These are phyloP conservation scores for Verticillium isaacii DNA, from an alignment of 2,329 filamentous ascomycete genomes.

Conservation along the genomic window DNA sequence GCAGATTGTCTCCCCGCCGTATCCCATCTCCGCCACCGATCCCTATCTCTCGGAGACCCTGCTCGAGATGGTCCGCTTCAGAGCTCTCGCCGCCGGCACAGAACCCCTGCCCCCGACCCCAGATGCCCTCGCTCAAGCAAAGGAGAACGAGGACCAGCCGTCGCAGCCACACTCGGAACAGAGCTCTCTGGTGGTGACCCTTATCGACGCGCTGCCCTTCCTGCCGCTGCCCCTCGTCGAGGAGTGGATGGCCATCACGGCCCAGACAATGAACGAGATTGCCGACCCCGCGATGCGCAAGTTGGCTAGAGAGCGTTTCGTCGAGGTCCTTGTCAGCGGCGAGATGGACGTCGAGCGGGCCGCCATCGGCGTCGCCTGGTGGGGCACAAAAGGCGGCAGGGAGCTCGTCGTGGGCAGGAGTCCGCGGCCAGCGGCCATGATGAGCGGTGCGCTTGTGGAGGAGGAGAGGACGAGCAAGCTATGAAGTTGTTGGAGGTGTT, in stretches of 20 bases:
- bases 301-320: slow-evolving; percentile 66
- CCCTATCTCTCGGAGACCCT: slow-evolving; percentile 76
- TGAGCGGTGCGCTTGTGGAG: slow-evolving; percentile 48
- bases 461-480: slow-evolving; percentile 28
- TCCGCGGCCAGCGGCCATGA: slow-evolving; percentile 25
- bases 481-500: slow-evolving; percentile 11
- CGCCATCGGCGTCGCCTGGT: slow-evolving; percentile 78
- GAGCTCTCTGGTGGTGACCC: slow-evolving; percentile 67
- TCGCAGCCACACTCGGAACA: slow-evolving; percentile 59
- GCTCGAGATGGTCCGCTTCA: slow-evolving; percentile 70
- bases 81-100: slow-evolving; percentile 49
- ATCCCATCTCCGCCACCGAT: slow-evolving; percentile 65
- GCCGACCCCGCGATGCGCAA: slow-evolving; percentile 57
- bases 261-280: slow-evolving; percentile 62
- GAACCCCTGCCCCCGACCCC: slow-evolving; percentile 33
- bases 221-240: slow-evolving; percentile 66
- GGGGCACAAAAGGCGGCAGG: slow-evolving; percentile 59
- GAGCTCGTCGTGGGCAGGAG: slow-evolving; percentile 38
- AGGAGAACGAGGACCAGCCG: slow-evolving; percentile 1
- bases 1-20: slow-evolving; percentile 76
- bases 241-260: slow-evolving; percentile 74
- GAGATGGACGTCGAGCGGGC: slow-evolving; percentile 88
- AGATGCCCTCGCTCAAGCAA: slow-evolving; percentile 26
- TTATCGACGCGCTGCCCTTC: slow-evolving; percentile 75
- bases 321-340: slow-evolving; percentile 72